Evolutionary conservation across 2,329 filamentous ascomycete genomes (phyloP).

Genomic region (Colletotrichum caudatum): DNA sequence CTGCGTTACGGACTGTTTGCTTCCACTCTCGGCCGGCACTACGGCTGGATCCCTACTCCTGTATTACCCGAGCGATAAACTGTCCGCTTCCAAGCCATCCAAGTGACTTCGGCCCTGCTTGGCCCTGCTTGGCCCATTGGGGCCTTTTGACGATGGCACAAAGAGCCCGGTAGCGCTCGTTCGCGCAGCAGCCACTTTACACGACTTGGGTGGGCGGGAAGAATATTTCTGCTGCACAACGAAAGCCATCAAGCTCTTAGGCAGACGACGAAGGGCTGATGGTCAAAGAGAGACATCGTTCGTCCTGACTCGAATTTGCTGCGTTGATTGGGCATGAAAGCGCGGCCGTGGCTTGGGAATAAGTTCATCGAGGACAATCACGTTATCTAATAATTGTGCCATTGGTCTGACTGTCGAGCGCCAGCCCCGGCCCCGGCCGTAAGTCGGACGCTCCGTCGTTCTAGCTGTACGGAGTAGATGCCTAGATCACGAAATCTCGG

Average conservation of each 20-base stretch:
- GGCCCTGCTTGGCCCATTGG: background rate
- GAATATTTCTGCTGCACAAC: slow-evolving; percentile 6
- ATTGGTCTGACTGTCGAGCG: slow-evolving; percentile 4
- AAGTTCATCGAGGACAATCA: slow-evolving; percentile 20
- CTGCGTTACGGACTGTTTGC: slow-evolving; percentile 17
- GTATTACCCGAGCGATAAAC: background rate
- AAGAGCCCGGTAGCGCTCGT: slow-evolving; percentile 5
- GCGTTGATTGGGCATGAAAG: slow-evolving; percentile 18
- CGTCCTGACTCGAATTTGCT: slow-evolving; percentile 22
- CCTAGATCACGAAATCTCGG: background rate
- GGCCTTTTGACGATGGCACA: background rate
- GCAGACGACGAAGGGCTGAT: slow-evolving; percentile 16
- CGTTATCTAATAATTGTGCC: slow-evolving; percentile 35
- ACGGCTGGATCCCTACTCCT: background rate
- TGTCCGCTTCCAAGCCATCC: background rate
- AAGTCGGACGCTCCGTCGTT: slow-evolving; percentile 21
- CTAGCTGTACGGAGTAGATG: background rate
- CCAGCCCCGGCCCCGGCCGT: slow-evolving; percentile 12
- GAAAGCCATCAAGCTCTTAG: slow-evolving; percentile 27
- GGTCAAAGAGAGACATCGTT: slow-evolving; percentile 33
- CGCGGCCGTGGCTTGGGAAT: slow-evolving; percentile 12
- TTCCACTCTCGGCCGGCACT: slow-evolving; percentile 12
- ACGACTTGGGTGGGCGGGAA: background rate
- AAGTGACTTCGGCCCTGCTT: background rate
- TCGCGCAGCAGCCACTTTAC: slow-evolving; percentile 1